Evolutionary conservation across 2,329 filamentous ascomycete species (phyloP), one percentile per base, ranked within the genome.

Genomic region (Scedosporium aurantiacum): DNA sequence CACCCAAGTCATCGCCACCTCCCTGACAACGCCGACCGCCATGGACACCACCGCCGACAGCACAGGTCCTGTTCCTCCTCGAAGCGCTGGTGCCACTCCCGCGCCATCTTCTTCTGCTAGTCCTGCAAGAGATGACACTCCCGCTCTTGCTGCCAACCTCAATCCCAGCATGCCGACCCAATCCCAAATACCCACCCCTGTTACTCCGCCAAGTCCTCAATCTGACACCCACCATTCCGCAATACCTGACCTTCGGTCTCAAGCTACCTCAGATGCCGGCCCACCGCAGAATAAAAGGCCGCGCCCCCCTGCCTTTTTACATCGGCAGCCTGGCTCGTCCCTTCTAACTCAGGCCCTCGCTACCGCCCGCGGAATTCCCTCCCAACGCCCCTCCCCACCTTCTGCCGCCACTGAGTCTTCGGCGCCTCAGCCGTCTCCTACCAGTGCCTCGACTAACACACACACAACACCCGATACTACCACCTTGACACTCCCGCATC

Each of bases 281-380:
- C 37, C 59, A 32, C 21, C 56, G 21, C 41, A 57, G 12, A 52
- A 75, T 74, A 78, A 77, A 73, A 76, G 75, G 71, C 66, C 74
- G 64, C 69, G 74, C 65, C 72, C 71, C 65, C 74, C 76, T 69
- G 68, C 71, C 64, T 68, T 72, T 65, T 69, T 72, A 65, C 73
- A 75, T 65, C 74, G 75, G 69, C 74, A 77, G 67, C 73, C 72
- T 68, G 80, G 80, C 64, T 78, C 80, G 66, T 84, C 81, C 63
- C 70, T 84, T 67, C 75, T 84, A 72, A 78, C 79, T 63, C 79
- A 83, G 72, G 81, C 81, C 69, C 74, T 84, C 70, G 81, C 81
- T 70, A 81, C 80, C 72, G 81, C 81, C 68, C 79, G 81, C 68
- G 81, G 80, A 68, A 81, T 82, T 58, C 71, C 68, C 58, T 66